Conservation (phyloP, 2,329 filamentous ascomycete species). For the Lachnellula cervina region DNA sequence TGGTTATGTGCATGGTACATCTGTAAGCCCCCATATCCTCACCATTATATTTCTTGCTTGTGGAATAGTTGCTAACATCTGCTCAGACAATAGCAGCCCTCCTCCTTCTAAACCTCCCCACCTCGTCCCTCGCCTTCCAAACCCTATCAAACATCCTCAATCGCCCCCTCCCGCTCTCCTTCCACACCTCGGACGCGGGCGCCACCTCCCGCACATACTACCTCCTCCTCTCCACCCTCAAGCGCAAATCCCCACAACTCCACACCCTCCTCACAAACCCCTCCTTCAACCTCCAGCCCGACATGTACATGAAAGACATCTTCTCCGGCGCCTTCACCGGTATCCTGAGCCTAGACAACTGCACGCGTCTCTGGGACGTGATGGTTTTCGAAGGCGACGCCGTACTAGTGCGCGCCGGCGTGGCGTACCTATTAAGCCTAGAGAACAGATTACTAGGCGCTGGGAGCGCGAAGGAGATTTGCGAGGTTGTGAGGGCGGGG, state of each 20-base stretch:
- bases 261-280: constrained; percentile 56
- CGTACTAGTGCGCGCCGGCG: constrained; percentile 64
- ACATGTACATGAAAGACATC: constrained; percentile 53
- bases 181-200: constrained; percentile 65
- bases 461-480: constrained; percentile 17
- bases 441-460: constrained; percentile 46
- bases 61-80: constrained; percentile 17
- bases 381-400: constrained; percentile 78
- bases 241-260: constrained; percentile 58
- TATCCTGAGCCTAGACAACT: constrained; percentile 62
- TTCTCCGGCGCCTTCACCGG: constrained; percentile 62
- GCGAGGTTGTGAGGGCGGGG: constrained; percentile 13
- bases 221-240: constrained; percentile 61
- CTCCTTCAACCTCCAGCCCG: constrained; percentile 41
- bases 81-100: constrained; percentile 65
- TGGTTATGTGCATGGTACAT: constrained; percentile 69
- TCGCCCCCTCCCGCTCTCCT: constrained; percentile 67
- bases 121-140: constrained; percentile 60
- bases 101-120: constrained; percentile 65
- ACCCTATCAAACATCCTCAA: constrained; percentile 74
- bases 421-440: constrained; percentile 55
- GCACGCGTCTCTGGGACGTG: constrained; percentile 72
- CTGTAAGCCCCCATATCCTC: constrained; percentile 50
- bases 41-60: not conserved
- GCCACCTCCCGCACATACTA: constrained; percentile 66